phyloP scores from a whole-genome alignment of 2,329 filamentous ascomycete species.

The Diaporthe australafricana region DNA sequence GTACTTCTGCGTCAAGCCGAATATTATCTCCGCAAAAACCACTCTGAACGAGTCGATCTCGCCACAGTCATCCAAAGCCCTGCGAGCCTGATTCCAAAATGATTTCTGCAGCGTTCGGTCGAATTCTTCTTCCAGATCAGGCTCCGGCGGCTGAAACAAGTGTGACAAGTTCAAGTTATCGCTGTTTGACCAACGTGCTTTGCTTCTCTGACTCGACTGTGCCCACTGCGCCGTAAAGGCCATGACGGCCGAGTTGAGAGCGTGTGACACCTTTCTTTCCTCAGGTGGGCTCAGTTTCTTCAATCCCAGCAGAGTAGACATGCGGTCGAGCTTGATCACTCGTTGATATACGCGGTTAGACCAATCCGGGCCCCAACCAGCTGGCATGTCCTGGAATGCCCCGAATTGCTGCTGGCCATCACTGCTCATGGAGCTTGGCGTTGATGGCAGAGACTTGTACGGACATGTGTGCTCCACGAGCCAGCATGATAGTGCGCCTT shows the following conservation, averaged over 20 bases:
- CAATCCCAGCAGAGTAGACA: slow-evolving; percentile 53
- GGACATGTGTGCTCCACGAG: slow-evolving; percentile 65
- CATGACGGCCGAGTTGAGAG: slow-evolving; percentile 61
- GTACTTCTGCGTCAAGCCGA: slow-evolving; percentile 50
- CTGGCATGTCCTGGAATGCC: slow-evolving; percentile 30
- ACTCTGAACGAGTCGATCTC: slow-evolving; percentile 52
- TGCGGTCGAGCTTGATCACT: slow-evolving; percentile 59
- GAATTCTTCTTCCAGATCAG: slow-evolving; percentile 47
- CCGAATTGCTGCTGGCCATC: slow-evolving; percentile 22
- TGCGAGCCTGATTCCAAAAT: slow-evolving; percentile 53
- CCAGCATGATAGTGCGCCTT: slow-evolving; percentile 66
- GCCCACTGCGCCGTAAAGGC: slow-evolving; percentile 66
- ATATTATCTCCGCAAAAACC: slow-evolving; percentile 52
- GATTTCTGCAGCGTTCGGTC: slow-evolving; percentile 51
- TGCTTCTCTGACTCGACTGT: slow-evolving; percentile 48
- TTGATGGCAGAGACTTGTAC: slow-evolving; percentile 47
- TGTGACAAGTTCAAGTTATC: neutral
- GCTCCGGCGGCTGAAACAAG: slow-evolving; percentile 7
- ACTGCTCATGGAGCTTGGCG: slow-evolving; percentile 1
- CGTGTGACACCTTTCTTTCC: slow-evolving; percentile 56
- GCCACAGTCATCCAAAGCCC: slow-evolving; percentile 49
- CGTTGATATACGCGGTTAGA: slow-evolving; percentile 62
- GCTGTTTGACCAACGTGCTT: slow-evolving; percentile 30
- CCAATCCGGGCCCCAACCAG: slow-evolving; percentile 54
- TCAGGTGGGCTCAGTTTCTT: slow-evolving; percentile 54